Evolutionary conservation across 768 basidiomycete genomes (phyloP), one percentile per base, ranked within the genome.

Genomic region (Pisolithus marmoratus): DNA sequence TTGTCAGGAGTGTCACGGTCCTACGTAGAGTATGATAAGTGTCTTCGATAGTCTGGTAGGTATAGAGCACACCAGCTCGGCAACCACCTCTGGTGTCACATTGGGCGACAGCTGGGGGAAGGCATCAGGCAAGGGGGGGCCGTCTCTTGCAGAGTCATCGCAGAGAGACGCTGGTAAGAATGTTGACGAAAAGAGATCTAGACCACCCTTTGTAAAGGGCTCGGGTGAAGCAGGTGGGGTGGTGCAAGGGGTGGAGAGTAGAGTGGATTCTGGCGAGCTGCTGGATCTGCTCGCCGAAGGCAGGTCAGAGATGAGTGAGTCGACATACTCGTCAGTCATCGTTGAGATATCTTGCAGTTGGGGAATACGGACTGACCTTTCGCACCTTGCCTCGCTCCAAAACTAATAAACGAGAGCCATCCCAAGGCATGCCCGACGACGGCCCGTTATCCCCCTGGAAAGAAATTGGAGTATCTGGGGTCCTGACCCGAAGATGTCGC

Each of bases 1-100:
- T 59, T 67, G 50, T 76, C 75, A 0, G 73, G 73, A 4, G 74
- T 73, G 22, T 65, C 63, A 0, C 54, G 51, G 45, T 72, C 73
- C 68, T 69, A 49, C 11, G 7, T 41, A 19, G 5, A 12, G 37
- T 6, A 20, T 36, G 20, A 12, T 47, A 8, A 36, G 46, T 15
- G 20, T 20, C 29, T 20, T 34, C n/a, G 27, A 8, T n/a, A 3
- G 15, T 8, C 19, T 26, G 7, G 23, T 24, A 38, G 43, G 36
- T 15, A 36, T 5, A 47, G 3, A 38, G 50, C 45, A n/a, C 43
- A 67, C 67, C 44, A 58, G 59, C 38, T 67, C 52, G 5, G 67
- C 65, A 34, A 60, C 54, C 3, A 50, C 43, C 3, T 49, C 11
- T 0, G 54, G 64, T 4, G 63, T 64, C 38, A 46, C 54, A 36